Evolutionary conservation across 2,329 filamentous ascomycete species (phyloP).

Genomic region (Ceratocystis eucalypticola): DNA sequence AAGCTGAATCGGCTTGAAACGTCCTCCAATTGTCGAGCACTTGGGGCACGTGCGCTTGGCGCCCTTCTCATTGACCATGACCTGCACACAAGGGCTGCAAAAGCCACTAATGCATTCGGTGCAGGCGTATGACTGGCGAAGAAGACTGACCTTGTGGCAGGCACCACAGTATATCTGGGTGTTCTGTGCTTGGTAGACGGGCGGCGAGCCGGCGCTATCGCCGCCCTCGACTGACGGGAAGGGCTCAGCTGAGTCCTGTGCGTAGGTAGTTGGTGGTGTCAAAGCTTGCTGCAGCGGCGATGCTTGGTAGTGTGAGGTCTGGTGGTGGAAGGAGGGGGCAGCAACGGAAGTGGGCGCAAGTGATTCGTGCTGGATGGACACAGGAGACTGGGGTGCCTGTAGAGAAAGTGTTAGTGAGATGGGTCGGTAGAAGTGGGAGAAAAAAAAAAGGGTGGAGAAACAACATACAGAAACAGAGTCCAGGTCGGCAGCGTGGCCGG

Average conservation of each 20-base stretch:
- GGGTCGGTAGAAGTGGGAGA: background rate
- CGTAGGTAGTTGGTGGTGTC: slow-evolving; percentile 59
- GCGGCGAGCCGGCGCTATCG: slow-evolving; percentile 58
- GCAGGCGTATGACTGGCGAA: slow-evolving; percentile 82
- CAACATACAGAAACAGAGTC: slow-evolving; percentile 72
- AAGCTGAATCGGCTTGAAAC: slow-evolving; percentile 74
- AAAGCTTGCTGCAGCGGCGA: slow-evolving; percentile 83
- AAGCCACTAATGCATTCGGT: slow-evolving; percentile 93
- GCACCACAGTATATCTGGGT: slow-evolving; percentile 89
- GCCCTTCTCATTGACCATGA: slow-evolving; percentile 62
- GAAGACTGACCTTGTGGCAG: slow-evolving; percentile 61
- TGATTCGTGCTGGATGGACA: slow-evolving; percentile 49
- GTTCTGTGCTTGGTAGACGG: slow-evolving; percentile 56
- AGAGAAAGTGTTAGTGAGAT: background rate
- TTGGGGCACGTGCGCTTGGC: slow-evolving; percentile 64
- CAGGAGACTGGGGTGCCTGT: slow-evolving; percentile 51
- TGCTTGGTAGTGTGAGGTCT: slow-evolving; percentile 54
- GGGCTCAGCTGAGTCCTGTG: slow-evolving; percentile 55
- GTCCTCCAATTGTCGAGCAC: slow-evolving; percentile 64
- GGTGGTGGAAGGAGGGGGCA: slow-evolving; percentile 47
- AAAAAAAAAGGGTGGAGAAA: background rate
- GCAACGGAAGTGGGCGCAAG: slow-evolving; percentile 42
- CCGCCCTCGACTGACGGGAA: slow-evolving; percentile 82
- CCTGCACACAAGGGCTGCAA: slow-evolving; percentile 75
- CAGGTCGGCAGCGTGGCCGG: slow-evolving; percentile 58